Base-by-base conservation (phyloP, 2,329 filamentous ascomycete genomes). In the Penicillium nordicum region DNA sequence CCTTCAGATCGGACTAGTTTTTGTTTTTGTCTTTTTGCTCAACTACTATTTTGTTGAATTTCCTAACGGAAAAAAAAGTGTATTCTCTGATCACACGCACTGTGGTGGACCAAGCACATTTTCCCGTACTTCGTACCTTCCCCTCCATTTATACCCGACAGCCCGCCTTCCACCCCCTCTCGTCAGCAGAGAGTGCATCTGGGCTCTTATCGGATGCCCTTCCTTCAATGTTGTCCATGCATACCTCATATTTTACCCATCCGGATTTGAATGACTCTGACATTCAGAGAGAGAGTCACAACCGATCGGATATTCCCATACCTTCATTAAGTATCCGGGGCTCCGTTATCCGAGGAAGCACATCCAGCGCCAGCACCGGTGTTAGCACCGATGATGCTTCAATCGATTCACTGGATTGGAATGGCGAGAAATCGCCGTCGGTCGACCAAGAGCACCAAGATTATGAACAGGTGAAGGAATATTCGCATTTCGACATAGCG, bases 191-290 rank as follows among this genome's bases (percentile, higher is more conserved):
- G 23, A 29, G 38, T 32, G 37, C 37, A 43, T 50, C 49, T 21
- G 16, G 16, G 40, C 49, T 45, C 49, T 45, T 44, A 41, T 48
- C 51, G 36, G 36, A 49, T 50, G 38, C 45, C 37, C 43, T 52
- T 16, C 34, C 21, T 64, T 62, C 65, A 66, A 76, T 76, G 72
- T 72, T 74, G 70, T 75, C 72, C 67, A 74, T 74, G 67, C 73
- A 72, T 60, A 66, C 64, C 44, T 63, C 69, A 40, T 50, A 65
- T 50, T 67, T 69, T 60, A 54, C 38, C 30, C 38, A 50, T 34
- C 12, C 59, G 48, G 61, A 64, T 51, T 61, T 67, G 44, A 63
- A 63, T 55, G 60, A 61, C 51, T 54, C 59, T 45, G 59, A 59
- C 10, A 60, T 63, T 48, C 63, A 58, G 57, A 55, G 59, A 57